phyloP scores from a whole-genome alignment of 805 yeast species.

The Barnettozyma salicaria region DNA sequence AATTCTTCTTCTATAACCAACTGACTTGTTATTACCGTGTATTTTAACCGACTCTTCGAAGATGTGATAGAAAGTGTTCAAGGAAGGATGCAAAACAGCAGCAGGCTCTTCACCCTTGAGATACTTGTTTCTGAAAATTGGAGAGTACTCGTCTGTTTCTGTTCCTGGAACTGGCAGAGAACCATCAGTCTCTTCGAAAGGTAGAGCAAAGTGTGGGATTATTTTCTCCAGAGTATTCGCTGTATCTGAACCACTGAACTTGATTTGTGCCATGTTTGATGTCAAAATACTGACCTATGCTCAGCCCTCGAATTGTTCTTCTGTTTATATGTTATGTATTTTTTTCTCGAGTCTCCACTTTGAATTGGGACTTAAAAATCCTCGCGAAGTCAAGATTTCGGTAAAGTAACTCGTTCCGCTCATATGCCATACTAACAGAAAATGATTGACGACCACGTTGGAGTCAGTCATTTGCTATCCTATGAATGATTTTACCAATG shows the following conservation, averaged over 20 bases:
- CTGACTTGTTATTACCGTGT: conserved; percentile 35
- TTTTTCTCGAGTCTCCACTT: too few relatives aligned
- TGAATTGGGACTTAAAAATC: too few relatives aligned
- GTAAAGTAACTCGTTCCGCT: too few relatives aligned
- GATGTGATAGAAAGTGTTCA: conserved; percentile 40
- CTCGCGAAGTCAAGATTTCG: too few relatives aligned
- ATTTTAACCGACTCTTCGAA: conserved; percentile 37
- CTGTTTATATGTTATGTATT: too few relatives aligned
- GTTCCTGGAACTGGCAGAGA: conserved; percentile 22
- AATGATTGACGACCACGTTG: not conserved
- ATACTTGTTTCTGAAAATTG: conserved; percentile 42
- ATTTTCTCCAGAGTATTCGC: conserved; percentile 12
- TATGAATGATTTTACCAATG: too few relatives aligned
- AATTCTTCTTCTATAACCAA: conserved; percentile 38
- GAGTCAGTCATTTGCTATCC: too few relatives aligned
- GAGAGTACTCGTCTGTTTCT: conserved; percentile 40
- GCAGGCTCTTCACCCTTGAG: conserved; percentile 28
- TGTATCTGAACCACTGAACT: conserved; percentile 3
- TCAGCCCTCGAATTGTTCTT: too few relatives aligned
- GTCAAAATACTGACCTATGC: too few relatives aligned
- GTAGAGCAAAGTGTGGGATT: conserved; percentile 15
- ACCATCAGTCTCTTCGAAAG: conserved; percentile 17
- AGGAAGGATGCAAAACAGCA: conserved; percentile 35
- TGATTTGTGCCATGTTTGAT: conserved; percentile 11
- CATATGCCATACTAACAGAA: too few relatives aligned